Conservation (phyloP, 2,329 filamentous ascomycete genomes). For the Hortaea werneckii region DNA sequence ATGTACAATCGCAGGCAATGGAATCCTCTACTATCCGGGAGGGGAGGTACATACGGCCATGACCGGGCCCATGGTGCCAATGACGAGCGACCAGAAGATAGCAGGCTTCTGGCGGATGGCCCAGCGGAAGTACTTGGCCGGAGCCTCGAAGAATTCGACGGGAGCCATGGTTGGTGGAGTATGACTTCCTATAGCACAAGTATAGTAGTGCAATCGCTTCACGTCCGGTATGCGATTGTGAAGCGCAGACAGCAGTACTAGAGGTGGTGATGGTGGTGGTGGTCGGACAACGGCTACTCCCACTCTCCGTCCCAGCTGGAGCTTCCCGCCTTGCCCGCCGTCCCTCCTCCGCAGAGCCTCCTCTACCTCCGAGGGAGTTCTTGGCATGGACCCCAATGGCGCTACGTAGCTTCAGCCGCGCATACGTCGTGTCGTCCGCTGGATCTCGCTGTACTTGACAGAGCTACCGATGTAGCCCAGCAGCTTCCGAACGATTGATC, state of each 20-base stretch:
- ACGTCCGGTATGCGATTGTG: not conserved
- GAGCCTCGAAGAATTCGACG: constrained; percentile 74
- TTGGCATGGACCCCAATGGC: constrained; percentile 1
- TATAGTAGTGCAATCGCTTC: no score
- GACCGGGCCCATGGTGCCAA: constrained; percentile 65
- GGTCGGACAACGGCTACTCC: not conserved
- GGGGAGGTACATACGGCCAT: constrained; percentile 36
- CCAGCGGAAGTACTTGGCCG: constrained; percentile 80
- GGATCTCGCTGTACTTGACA: no score
- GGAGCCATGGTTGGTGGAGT: constrained; percentile 46
- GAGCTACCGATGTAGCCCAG: not conserved
- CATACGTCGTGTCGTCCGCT: not conserved
- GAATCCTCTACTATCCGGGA: no score
- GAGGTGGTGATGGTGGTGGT: not conserved
- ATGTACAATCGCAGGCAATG: no score
- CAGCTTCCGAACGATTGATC: not conserved
- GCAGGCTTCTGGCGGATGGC: constrained; percentile 78
- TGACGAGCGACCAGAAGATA: constrained; percentile 74
- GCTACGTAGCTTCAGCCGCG: constrained; percentile 4
- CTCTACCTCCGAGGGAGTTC: not conserved
- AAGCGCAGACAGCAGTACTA: no score
- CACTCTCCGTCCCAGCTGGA: not conserved
- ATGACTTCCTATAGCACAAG: no score
- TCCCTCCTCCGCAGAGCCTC: constrained; percentile 4
- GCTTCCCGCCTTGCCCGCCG: not conserved